These are phyloP conservation scores for Rosa rugosa DNA, from an alignment of 306 rosid species.

Conservation along the genomic window DNA sequence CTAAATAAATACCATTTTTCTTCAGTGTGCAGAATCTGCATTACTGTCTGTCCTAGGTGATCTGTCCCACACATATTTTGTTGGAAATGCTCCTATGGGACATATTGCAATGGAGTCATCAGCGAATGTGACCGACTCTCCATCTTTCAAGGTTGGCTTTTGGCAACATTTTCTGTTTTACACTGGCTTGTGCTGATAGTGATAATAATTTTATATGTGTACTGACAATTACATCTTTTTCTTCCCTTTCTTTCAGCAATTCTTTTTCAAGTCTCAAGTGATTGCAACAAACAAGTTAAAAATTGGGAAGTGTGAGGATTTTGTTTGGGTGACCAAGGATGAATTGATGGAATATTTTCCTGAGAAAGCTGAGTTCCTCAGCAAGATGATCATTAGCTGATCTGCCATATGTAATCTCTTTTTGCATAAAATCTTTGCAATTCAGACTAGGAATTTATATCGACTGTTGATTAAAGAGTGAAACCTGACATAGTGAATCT, in stretches of 20 bases:
- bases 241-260: conserved; percentile 46
- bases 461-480: no score
- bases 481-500: no score
- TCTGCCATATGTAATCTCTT: no score
- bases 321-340: no score
- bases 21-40: conserved; percentile 91
- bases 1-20: conserved; percentile 13
- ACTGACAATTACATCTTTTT: not conserved
- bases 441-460: no score
- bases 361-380: no score
- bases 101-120: conserved; percentile 60
- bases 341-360: no score
- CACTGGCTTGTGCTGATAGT: not conserved
- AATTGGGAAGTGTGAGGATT: conserved; percentile 63
- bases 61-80: conserved; percentile 82
- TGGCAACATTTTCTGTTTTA: conserved; percentile 9
- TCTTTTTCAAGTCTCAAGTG: conserved; percentile 91
- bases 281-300: conserved; percentile 63
- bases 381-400: no score
- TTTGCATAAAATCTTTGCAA: no score
- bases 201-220: not conserved
- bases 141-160: conserved; percentile 61
- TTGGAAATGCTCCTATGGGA: conserved; percentile 95
- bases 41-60: conserved; percentile 73
- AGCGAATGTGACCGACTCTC: conserved; percentile 37